Evolutionary conservation across 2,329 filamentous ascomycete species (phyloP), one percentile per base, ranked within the genome.

Genomic region (Colletotrichum somersetense): DNA sequence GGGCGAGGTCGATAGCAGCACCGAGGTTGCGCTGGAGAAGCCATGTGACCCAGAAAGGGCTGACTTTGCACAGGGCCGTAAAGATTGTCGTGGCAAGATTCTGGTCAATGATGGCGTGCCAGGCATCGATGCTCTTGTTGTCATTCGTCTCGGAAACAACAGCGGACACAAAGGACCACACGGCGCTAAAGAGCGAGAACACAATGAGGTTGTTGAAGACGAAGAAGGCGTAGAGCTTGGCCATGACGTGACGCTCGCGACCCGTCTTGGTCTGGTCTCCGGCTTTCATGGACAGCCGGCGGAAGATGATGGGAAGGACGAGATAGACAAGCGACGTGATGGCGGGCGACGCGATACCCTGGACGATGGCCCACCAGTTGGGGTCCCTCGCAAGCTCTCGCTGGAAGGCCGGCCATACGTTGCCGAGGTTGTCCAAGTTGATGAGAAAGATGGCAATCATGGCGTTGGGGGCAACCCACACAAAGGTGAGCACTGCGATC

Each of bases 161-260:
- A 5, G 85, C 85, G 0, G 90, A 83, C 11, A 95, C 85, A 77
- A 95, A 95, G 1, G 85, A 85, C 90, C 94, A 98, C 20, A 95
- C 83, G 1, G 93, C 91, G 56, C 93, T 94, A 81, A 98, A 98
- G 18, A 97, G 85, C 14, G 95, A 98, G 82, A 98, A 98, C 70
- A 98, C 91, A 75, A 99, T 85, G 67, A 99, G 83, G 79, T 98
- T 98, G 88, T 99, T 99, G 86, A 99, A 95, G 64, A 98, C 89
- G 82, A 99, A 99, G 84, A 99, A 99, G 23, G 93, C 89, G 82
- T 97, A 99, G 2, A 99, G 88, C 81, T 97, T 97, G 74, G 90
- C 91, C 71, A 96, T 88, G 64, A 99, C 96, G 80, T 98, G 96
- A 40, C 94, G 89, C 80, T 99, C 96, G 66, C 96, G 91, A 35